A percentile compares a stretch with the other conserved stretches of the same genome.
Evolutionary conservation across 345 rosid species (phyloP).

Genomic region (Salix suchowensis): DNA sequence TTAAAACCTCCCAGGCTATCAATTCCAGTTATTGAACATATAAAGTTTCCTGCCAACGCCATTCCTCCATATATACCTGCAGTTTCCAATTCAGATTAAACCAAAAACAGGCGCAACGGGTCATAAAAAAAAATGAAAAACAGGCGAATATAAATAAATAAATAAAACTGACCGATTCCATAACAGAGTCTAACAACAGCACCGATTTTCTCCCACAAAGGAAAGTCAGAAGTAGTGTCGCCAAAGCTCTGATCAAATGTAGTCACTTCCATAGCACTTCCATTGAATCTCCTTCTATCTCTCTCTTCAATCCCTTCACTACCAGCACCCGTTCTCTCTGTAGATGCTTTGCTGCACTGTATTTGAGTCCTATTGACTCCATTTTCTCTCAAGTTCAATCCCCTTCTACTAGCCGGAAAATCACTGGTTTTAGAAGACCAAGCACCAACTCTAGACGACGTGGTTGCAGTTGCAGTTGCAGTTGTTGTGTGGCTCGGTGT

Average conservation of each 20-base stretch:
- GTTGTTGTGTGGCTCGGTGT: constrained; percentile 11
- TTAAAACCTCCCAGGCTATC: constrained; percentile 84
- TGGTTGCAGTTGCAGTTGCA: constrained; percentile 9
- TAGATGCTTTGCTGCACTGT: constrained; percentile 39
- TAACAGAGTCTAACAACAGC: constrained; percentile 80
- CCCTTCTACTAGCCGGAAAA: constrained; percentile 28
- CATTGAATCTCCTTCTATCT: constrained; percentile 40
- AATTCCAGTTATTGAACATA: constrained; percentile 79
- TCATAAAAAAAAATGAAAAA: neutral
- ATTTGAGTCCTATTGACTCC: constrained; percentile 9
- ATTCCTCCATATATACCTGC: constrained; percentile 90
- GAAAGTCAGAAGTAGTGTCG: constrained; percentile 54
- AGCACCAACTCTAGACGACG: constrained; percentile 30
- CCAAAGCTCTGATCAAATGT: constrained; percentile 61
- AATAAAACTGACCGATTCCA: constrained; percentile 68
- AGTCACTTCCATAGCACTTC: constrained; percentile 69
- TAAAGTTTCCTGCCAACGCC: constrained; percentile 81
- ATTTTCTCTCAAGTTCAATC: constrained; percentile 13
- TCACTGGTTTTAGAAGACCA: constrained; percentile 7
- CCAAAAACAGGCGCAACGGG: neutral
- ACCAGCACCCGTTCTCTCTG: constrained; percentile 30
- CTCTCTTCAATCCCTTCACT: constrained; percentile 50
- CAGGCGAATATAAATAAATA: neutral
- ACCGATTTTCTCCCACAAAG: constrained; percentile 90
- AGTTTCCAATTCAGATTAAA: neutral